Conservation (phyloP, 306 rosid species). For the Astragalus glycyphyllos region DNA sequence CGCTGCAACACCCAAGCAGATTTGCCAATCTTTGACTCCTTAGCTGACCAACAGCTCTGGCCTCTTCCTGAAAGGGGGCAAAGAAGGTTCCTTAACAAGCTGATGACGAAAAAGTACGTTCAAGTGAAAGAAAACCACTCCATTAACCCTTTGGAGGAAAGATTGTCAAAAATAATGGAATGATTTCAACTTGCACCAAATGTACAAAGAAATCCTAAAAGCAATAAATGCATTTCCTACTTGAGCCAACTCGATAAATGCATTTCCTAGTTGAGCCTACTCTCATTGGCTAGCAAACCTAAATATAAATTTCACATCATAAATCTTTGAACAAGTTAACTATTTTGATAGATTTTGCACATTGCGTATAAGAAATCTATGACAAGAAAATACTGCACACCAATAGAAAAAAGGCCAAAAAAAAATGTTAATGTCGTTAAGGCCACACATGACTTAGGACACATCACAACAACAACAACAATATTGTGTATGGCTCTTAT, state of each 20-base stretch:
- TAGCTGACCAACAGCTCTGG: conserved; percentile 88
- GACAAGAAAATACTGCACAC: not conserved
- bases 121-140: conserved; percentile 37
- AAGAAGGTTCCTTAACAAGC: conserved; percentile 37
- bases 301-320: conserved; percentile 7
- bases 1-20: conserved; percentile 92
- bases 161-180: conserved; percentile 22
- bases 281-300: conserved; percentile 10
- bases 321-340: not conserved
- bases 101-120: conserved; percentile 24
- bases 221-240: conserved; percentile 20
- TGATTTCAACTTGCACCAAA: not conserved
- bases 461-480: not conserved
- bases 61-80: conserved; percentile 74
- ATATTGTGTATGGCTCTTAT: too few relatives aligned
- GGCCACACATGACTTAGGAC: conserved; percentile 4
- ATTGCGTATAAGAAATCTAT: not conserved
- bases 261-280: not conserved
- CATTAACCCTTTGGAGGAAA: not conserved
- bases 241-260: conserved; percentile 28
- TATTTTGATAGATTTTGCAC: conserved; percentile 11
- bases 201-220: conserved; percentile 13
- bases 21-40: conserved; percentile 83
- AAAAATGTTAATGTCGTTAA: not conserved
- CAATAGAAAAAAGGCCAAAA: not conserved